These are phyloP conservation scores for Phlebiopsis flavidoalba DNA, from an alignment of 768 basidiomycete genomes.

Conservation along the genomic window DNA sequence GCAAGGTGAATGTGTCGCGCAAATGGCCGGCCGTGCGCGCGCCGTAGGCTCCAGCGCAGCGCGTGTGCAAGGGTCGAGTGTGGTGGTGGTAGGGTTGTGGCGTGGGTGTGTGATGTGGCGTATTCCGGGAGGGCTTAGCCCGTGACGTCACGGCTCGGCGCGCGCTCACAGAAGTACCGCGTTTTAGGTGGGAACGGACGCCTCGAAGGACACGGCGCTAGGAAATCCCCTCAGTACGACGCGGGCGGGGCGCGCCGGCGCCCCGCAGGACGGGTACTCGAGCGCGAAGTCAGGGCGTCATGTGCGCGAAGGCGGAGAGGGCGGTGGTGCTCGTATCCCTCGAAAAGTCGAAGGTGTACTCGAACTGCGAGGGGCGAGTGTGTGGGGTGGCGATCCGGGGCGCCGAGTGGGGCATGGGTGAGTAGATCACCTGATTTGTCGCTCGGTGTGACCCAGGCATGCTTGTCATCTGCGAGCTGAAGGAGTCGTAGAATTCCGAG, in stretches of 20 bases:
- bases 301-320: not conserved
- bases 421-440: conserved; percentile 7
- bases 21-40: not conserved
- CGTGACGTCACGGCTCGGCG: conserved; percentile 4
- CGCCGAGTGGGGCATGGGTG: conserved; percentile 1
- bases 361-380: conserved; percentile 10
- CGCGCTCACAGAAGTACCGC: conserved; percentile 21
- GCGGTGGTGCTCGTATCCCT: not conserved
- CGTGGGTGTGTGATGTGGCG: too few relatives aligned
- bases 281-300: not conserved
- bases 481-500: conserved; percentile 17
- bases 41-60: not conserved
- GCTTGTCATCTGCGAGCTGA: conserved; percentile 21
- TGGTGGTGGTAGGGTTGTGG: too few relatives aligned
- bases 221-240: conserved; percentile 12
- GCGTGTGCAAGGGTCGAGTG: not conserved
- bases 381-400: not conserved
- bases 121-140: not conserved
- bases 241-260: conserved; percentile 5
- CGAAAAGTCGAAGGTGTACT: conserved; percentile 3
- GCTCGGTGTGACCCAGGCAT: conserved; percentile 20
- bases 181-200: conserved; percentile 16
- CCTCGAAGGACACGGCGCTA: conserved; percentile 12
- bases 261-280: conserved; percentile 13
- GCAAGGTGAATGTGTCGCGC: not conserved